Base-by-base conservation (phyloP, 495 filamentous ascomycete species). In the Penicillium longicatenatum region DNA sequence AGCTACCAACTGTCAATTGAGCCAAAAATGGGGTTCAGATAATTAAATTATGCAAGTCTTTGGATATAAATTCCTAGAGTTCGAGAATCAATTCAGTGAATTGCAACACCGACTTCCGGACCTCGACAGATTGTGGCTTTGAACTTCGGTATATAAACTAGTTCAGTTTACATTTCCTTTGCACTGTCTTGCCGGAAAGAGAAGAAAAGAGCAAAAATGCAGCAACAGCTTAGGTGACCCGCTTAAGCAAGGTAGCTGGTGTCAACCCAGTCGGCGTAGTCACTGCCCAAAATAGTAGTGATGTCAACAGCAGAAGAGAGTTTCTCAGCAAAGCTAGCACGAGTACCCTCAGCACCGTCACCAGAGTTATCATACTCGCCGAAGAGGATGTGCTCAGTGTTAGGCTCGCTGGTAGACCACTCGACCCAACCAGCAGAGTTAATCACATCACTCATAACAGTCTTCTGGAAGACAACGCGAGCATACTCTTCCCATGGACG, bases 401-500 rank as follows among this genome's bases (percentile, higher is more conserved):
- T 73, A 17, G 74, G 65, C 31, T 75, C 68, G 14, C 73, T 71
- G 5, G 56, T 67, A 42, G 74, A 77, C 86, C 86, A 89, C 19
- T 75, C 61, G n/a, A 62, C 68, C 87, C 87, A 89, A 0, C 86
- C 86, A 2, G 82, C 81, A 14, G 70, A 48, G 61, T 87, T 86
- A 58, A 90, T 80, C 17, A 87, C 80, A 26, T 65, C 61, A n/a
- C 73, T 75, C 61, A 89, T 70, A 6, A 58, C 54, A 3, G 81
- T 85, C 30, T 77, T 72, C 67, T 88, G 87, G 70, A 88, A 84
- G 24, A 84, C 77, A 3, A 87, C 86, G 2, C 83, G 71, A 3
- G 86, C 76, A 59, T 83, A 87, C 50, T 81, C 67, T 10, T 76
- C 68, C 86, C 86, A 89, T 17, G 86, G 87, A n/a, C 86, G 78